Conservation (phyloP, 1,139 yeast genomes). For the Protomyces arabidopsidicola region DNA sequence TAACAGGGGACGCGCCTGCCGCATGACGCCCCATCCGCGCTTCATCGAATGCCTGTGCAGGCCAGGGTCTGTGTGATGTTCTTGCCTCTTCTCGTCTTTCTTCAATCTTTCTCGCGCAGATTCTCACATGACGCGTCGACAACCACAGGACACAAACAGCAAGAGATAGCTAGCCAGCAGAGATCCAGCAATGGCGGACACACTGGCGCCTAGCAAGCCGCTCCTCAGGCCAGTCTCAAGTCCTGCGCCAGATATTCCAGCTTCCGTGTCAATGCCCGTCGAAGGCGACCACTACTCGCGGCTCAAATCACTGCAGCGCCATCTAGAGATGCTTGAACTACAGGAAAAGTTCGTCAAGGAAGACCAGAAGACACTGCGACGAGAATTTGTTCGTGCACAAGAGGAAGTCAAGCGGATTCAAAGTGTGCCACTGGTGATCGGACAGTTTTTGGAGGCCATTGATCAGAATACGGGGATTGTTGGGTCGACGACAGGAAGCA, state of each 20-base stretch:
- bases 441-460: slow-evolving; percentile 95
- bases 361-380: slow-evolving; percentile 91
- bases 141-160: background rate
- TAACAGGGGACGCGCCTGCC: background rate
- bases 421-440: slow-evolving; percentile 95
- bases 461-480: slow-evolving; percentile 96
- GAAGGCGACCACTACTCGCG: slow-evolving; percentile 65
- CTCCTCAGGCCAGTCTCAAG: background rate
- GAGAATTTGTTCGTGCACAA: slow-evolving; percentile 93
- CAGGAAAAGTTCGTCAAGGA: slow-evolving; percentile 94
- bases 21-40: background rate
- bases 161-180: background rate
- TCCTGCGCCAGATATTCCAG: background rate
- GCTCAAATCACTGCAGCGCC: slow-evolving; percentile 82
- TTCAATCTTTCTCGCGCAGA: background rate
- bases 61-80: background rate
- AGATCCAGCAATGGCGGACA: background rate
- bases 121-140: background rate
- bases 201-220: slow-evolving; percentile 6
- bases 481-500: slow-evolving; percentile 94
- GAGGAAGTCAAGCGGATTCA: slow-evolving; percentile 97
- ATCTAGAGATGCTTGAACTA: slow-evolving; percentile 63
- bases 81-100: too few species aligned
- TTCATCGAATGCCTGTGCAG: background rate
- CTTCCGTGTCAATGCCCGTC: background rate